Percentiles rank a stretch among this genome's conserved stretches.
Evolutionary conservation across 441 rosid genomes (phyloP).

Genomic region (Syzygium malaccense): DNA sequence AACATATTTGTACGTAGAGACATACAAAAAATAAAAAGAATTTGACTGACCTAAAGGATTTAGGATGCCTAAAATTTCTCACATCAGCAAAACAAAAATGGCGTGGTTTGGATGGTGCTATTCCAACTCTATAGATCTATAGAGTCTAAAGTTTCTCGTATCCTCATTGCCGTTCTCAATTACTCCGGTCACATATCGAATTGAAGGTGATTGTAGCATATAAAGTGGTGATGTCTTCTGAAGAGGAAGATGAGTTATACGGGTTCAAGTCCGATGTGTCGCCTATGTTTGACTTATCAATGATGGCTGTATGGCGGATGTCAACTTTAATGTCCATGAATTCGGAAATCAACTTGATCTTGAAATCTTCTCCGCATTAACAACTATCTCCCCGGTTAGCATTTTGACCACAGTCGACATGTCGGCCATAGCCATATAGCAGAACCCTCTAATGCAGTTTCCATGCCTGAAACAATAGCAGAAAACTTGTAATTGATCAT

Average conservation of each 20-base stretch:
- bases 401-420: conserved; percentile 41
- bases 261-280: neutral
- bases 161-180: neutral
- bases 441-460: conserved; percentile 9
- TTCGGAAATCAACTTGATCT: conserved; percentile 40
- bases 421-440: conserved; percentile 28
- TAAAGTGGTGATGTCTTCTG: conserved; percentile 15
- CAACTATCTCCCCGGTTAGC: conserved; percentile 35
- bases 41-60: neutral
- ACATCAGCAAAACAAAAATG: neutral
- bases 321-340: conserved; percentile 18
- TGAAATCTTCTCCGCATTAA: conserved; percentile 23
- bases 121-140: neutral
- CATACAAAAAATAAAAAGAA: neutral
- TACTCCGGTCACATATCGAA: conserved; percentile 41
- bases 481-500: neutral
- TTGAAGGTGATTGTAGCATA: conserved; percentile 50
- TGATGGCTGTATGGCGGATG: neutral
- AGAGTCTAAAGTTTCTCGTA: neutral
- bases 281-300: neutral
- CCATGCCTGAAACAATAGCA: conserved; percentile 38
- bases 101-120: neutral
- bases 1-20: neutral
- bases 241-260: conserved; percentile 17
- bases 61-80: neutral